phyloP scores from a whole-genome alignment of 2,329 filamentous ascomycete genomes.

The Exophiala mesophila region DNA sequence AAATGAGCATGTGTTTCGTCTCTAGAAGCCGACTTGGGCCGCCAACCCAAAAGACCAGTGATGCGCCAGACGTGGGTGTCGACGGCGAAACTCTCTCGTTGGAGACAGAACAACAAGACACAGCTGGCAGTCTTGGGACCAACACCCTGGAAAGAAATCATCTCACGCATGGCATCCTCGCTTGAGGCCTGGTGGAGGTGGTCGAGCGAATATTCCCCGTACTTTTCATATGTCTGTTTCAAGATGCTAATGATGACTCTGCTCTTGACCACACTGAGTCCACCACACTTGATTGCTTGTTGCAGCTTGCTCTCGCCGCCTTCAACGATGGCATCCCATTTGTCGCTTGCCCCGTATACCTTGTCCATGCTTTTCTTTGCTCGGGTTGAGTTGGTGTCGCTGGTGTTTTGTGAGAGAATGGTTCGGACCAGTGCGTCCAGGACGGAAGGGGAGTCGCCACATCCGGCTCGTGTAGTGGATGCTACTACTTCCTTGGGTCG shows the following conservation, averaged over 20 bases:
- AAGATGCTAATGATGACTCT: constrained; percentile 27
- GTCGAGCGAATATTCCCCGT: constrained; percentile 41
- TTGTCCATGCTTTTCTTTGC: constrained; percentile 71
- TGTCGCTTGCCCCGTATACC: constrained; percentile 57
- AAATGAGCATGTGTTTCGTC: constrained; percentile 44
- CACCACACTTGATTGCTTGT: constrained; percentile 48
- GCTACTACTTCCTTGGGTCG: constrained; percentile 63
- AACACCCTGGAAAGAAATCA: constrained; percentile 58
- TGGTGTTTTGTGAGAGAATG: constrained; percentile 57
- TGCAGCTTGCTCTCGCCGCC: constrained; percentile 43
- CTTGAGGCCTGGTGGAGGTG: constrained; percentile 51
- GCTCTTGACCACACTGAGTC: constrained; percentile 62
- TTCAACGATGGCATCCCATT: constrained; percentile 42
- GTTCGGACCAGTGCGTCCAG: constrained; percentile 61
- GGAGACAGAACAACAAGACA: constrained; percentile 60
- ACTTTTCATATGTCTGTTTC: constrained; percentile 25
- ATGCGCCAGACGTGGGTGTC: constrained; percentile 64
- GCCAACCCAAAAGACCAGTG: constrained; percentile 58
- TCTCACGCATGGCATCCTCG: constrained; percentile 53
- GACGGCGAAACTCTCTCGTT: constrained; percentile 59
- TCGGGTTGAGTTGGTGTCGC: constrained; percentile 56
- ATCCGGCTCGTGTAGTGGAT: constrained; percentile 66
- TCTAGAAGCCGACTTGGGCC: constrained; percentile 41
- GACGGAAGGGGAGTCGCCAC: constrained; percentile 61
- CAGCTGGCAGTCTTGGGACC: constrained; percentile 64